Percentiles rank a stretch among this genome's conserved stretches.
Evolutionary conservation across 139 green algal species (phyloP).

Genomic region (Chlorella sp.): DNA sequence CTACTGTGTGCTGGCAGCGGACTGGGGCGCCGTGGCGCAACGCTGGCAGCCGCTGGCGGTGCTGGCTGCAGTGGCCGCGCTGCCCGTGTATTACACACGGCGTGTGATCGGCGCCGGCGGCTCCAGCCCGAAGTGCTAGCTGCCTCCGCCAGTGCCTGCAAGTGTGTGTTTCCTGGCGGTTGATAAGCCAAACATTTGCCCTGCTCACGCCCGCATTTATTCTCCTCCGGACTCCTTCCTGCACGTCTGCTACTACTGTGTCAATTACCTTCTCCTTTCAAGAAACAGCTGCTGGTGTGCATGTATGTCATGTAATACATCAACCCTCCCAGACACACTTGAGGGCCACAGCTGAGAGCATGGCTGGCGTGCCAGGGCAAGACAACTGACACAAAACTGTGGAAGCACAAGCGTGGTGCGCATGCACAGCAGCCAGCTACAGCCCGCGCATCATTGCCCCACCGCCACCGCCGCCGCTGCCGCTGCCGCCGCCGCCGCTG

Average conservation of each 20-base stretch:
- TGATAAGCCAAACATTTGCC: not conserved
- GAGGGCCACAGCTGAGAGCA: not conserved
- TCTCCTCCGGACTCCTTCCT: not conserved
- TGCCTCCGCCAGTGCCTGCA: not conserved
- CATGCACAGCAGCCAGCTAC: too few species aligned
- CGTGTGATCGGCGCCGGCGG: conserved; percentile 41
- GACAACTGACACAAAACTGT: not conserved
- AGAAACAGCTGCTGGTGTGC: not conserved
- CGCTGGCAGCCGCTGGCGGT: conserved; percentile 25
- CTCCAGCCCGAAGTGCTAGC: not conserved
- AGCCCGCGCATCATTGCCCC: not conserved
- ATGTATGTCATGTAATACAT: not conserved
- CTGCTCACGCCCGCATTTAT: not conserved
- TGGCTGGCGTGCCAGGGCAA: not conserved
- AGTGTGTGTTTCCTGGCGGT: too few species aligned
- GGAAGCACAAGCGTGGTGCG: not conserved
- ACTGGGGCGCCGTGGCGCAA: conserved; percentile 36
- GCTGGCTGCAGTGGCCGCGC: conserved; percentile 19
- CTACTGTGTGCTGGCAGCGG: conserved; percentile 48
- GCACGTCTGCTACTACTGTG: too few species aligned
- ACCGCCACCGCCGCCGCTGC: too few species aligned
- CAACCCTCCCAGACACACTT: not conserved
- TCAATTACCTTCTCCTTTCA: too few species aligned
- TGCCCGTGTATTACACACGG: conserved; percentile 44
- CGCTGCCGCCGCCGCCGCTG: too few species aligned